phyloP scores from a whole-genome alignment of 2,329 filamentous ascomycete genomes.

The Emergomyces orientalis region DNA sequence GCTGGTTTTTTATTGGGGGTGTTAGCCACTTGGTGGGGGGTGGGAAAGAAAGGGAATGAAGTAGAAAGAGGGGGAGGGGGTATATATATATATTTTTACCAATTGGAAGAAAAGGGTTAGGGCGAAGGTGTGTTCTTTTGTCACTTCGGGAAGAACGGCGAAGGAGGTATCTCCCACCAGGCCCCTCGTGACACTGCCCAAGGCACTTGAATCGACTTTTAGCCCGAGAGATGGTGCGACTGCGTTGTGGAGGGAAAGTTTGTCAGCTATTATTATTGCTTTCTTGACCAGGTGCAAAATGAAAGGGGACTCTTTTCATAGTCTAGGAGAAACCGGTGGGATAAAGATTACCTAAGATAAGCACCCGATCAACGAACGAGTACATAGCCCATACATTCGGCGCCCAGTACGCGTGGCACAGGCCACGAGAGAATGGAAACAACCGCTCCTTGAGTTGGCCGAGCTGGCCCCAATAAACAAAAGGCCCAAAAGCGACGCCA shows the following conservation, averaged over 20 bases:
- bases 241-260: constrained; percentile 25
- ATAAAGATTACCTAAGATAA: constrained; percentile 59
- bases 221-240: constrained; percentile 76
- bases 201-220: constrained; percentile 59
- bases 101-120: constrained; percentile 76
- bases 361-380: constrained; percentile 72
- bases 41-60: too few relatives aligned
- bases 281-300: not conserved
- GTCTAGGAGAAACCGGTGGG: not conserved
- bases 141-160: constrained; percentile 81
- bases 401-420: constrained; percentile 98
- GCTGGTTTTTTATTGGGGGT: constrained; percentile 32
- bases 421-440: constrained; percentile 85
- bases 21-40: too few relatives aligned
- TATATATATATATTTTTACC: constrained; percentile 32
- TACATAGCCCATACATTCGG: constrained; percentile 97
- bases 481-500: constrained; percentile 78
- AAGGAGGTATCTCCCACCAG: constrained; percentile 91
- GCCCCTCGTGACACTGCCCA: constrained; percentile 84
- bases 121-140: constrained; percentile 67
- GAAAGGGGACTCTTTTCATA: too few relatives aligned
- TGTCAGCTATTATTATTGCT: not conserved
- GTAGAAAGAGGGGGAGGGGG: not conserved
- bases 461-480: constrained; percentile 70
- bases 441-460: constrained; percentile 73